phyloP scores from a whole-genome alignment of 106 monocot genomes.

The Phalaenopsis equestris region DNA sequence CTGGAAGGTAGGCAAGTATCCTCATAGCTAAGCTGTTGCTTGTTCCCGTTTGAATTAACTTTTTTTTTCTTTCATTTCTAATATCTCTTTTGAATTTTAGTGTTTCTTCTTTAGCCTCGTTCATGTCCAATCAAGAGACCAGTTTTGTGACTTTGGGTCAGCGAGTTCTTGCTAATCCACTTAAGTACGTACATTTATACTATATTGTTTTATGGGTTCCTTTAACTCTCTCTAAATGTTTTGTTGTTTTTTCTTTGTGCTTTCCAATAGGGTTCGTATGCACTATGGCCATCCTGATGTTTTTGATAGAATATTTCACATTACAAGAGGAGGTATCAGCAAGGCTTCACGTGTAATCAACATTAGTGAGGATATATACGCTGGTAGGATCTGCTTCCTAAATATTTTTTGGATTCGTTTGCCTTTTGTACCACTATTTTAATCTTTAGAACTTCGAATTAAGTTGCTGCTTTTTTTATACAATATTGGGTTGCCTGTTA shows the following conservation, averaged over 20 bases:
- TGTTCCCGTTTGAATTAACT: neutral
- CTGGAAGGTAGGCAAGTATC: conserved; percentile 48
- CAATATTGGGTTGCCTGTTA: neutral
- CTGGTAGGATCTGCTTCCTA: conserved; percentile 33
- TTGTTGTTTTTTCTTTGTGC: neutral
- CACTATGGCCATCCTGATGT: conserved; percentile 97
- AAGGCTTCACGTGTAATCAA: conserved; percentile 88
- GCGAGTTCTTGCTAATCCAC: conserved; percentile 72
- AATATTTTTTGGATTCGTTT: neutral
- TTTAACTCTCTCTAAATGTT: conserved; percentile 1
- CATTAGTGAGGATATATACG: conserved; percentile 91
- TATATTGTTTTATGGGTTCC: neutral
- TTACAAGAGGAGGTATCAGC: conserved; percentile 90
- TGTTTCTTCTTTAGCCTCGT: conserved; percentile 88
- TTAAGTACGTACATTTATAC: conserved; percentile 49
- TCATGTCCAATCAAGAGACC: conserved; percentile 94
- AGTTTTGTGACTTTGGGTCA: conserved; percentile 94
- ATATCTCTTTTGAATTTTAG: conserved; percentile 18
- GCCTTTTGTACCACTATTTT: neutral
- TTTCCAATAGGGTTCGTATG: conserved; percentile 63
- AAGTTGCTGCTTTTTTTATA: neutral
- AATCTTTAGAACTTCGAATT: neutral
- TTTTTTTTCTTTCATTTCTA: neutral
- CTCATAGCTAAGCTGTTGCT: neutral
- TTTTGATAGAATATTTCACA: conserved; percentile 88